Base-by-base conservation (phyloP, 2,329 filamentous ascomycete genomes). In the Magnaporthiopsis rhizophila region DNA sequence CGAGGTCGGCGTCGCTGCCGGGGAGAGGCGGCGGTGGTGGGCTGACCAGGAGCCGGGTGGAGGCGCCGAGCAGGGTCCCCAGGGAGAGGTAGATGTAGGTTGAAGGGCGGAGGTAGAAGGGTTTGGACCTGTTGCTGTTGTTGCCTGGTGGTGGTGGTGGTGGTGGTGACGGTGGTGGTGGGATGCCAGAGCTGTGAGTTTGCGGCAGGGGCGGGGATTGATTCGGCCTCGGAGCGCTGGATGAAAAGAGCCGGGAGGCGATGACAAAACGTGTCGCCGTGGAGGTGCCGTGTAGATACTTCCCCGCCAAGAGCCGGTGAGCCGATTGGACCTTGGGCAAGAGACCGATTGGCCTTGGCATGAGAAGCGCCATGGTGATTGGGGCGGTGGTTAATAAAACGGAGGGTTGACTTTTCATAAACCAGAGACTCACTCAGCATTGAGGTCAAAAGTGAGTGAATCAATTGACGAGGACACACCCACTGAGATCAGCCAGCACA, bases 31-130 rank as follows among this genome's bases (percentile, higher is more conserved):
- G 58, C n/a, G 63, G 26, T 3, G 60, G 61, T 18, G 30, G 18
- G 28, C 56, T 32, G 18, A 57, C 28, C n/a, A 65, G 30, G 30
- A 32, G 21, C 21, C 34, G 50, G 18, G 30, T 8, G 8, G 28
- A 7, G 34, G 58, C 4, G 63, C n/a, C 63, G 38, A 64, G 26
- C 59, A 12, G n/a, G 30, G 53, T 32, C 57, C 62, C 64, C 21
- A 66, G 64, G 28, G 64, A 34, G 30, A 65, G 26, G 26, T 64
- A 65, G 58, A 65, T 30, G 36, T 5, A 12, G 67, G 58, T 4
- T 69, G 64, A 34, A 69, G 65, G 53, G 67, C 64, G 71, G 80
- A 81, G 28, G 36, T 38, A 18, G 58, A 58, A 45, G 13, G 28
- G 30, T 13, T 50, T 53, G 15, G 45, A 5, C 21, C 11, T 15